phyloP scores from a whole-genome alignment of 2,329 filamentous ascomycete genomes.

The Pezicula radicicola region DNA sequence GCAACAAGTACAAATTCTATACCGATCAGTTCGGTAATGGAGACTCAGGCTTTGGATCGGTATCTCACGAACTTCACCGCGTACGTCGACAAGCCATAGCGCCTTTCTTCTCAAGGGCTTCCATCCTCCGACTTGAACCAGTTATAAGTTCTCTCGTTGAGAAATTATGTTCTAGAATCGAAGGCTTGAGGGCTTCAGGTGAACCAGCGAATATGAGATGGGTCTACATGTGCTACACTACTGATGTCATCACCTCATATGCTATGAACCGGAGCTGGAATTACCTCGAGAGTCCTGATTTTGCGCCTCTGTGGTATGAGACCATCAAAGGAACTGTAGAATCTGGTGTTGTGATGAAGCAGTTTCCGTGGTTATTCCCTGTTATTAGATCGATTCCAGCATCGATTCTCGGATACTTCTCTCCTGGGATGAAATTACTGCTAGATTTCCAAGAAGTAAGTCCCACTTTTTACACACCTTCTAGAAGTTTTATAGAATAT shows the following conservation, averaged over 20 bases:
- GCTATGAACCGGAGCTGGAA: conserved; percentile 21
- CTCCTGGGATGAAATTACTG: conserved; percentile 10
- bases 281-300: conserved; percentile 17
- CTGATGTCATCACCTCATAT: conserved; percentile 28
- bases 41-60: conserved; percentile 7
- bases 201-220: conserved; percentile 11
- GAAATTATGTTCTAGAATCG: conserved; percentile 15
- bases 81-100: conserved; percentile 9
- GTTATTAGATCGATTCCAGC: conserved; percentile 7
- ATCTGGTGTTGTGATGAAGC: conserved; percentile 13
- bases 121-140: conserved; percentile 12
- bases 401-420: conserved; percentile 6
- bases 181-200: conserved; percentile 9
- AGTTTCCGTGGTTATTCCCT: conserved; percentile 16
- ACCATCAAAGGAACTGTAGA: conserved; percentile 11
- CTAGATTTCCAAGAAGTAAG: conserved; percentile 12
- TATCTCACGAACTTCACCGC: conserved; percentile 8
- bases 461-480: neutral
- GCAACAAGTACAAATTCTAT: conserved; percentile 6
- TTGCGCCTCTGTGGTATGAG: conserved; percentile 15
- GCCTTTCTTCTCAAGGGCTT: conserved; percentile 11
- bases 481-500: neutral
- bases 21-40: conserved; percentile 3
- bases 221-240: conserved; percentile 15
- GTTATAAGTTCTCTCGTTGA: conserved; percentile 15